phyloP scores from a whole-genome alignment of 176 grass and related monocot genomes.

The Eleusine coracana region DNA sequence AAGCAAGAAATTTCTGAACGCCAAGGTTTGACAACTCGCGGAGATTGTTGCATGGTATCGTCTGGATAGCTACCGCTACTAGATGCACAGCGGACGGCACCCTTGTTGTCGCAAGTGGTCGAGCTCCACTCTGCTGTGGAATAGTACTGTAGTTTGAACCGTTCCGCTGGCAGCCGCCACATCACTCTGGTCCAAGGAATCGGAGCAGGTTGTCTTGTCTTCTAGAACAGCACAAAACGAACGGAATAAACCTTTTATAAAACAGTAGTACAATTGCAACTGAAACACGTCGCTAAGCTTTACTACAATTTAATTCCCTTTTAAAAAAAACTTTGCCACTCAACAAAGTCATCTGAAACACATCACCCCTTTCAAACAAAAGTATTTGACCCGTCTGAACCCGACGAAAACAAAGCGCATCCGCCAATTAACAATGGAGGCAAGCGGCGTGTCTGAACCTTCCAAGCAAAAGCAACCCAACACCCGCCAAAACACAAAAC shows the following conservation, averaged over 20 bases:
- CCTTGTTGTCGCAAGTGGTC: background rate
- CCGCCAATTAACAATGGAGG: background rate
- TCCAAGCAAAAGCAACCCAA: conserved; percentile 39
- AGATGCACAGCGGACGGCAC: too few relatives aligned
- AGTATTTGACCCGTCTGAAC: conserved; percentile 16
- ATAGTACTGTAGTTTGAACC: background rate
- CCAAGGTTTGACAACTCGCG: too few relatives aligned
- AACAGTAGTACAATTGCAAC: too few relatives aligned
- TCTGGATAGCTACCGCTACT: too few relatives aligned
- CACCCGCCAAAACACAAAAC: background rate
- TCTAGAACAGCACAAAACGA: conserved; percentile 7
- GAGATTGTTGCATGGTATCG: too few relatives aligned
- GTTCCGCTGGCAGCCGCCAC: background rate
- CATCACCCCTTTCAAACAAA: background rate
- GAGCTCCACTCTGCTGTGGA: background rate
- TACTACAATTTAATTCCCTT: background rate
- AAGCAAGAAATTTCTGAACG: background rate
- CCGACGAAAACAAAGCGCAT: background rate
- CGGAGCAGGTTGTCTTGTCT: background rate
- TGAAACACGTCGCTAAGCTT: too few relatives aligned
- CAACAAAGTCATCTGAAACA: background rate
- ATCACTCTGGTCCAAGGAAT: background rate
- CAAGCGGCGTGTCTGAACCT: conserved; percentile 26
- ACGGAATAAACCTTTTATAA: background rate
- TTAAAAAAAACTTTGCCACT: background rate